Evolutionary conservation across 345 rosid species (phyloP).

Genomic region (Excoecaria cochinchinensis): DNA sequence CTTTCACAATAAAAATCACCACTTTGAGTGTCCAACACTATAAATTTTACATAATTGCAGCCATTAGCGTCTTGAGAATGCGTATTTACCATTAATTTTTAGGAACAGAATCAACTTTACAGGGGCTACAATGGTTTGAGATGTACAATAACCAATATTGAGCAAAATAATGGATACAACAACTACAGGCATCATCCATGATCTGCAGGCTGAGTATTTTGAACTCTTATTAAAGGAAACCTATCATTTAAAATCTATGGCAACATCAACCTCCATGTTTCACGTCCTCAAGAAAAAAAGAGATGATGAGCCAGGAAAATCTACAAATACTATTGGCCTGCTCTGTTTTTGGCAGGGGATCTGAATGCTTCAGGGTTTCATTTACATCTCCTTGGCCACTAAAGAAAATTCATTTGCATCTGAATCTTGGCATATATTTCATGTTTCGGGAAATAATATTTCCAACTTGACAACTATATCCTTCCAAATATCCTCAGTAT

Average conservation of each 20-base stretch:
- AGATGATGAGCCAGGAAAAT: too few species aligned
- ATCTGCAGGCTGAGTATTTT: constrained; percentile 39
- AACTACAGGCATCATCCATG: constrained; percentile 65
- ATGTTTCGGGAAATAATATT: background rate
- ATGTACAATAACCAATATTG: constrained; percentile 66
- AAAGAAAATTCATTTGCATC: too few species aligned
- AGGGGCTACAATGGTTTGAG: constrained; percentile 59
- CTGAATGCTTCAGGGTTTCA: background rate
- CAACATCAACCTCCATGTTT: too few species aligned
- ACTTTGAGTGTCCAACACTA: constrained; percentile 27
- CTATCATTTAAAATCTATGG: too few species aligned
- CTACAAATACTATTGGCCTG: background rate
- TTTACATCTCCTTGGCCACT: background rate
- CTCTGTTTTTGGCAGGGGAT: background rate
- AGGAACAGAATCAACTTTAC: constrained; percentile 33
- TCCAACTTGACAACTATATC: background rate
- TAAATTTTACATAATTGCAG: constrained; percentile 33
- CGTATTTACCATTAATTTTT: constrained; percentile 26
- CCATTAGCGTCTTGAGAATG: constrained; percentile 43
- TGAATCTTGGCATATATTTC: background rate
- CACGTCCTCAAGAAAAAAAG: too few species aligned
- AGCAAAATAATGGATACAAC: constrained; percentile 49
- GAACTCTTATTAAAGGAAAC: too few species aligned
- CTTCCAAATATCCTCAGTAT: too few species aligned
- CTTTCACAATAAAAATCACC: constrained; percentile 59